Percentiles rank a stretch among this genome's conserved stretches.
Evolutionary conservation across 2,329 filamentous ascomycete species (phyloP).

Genomic region (Trichoderma breve): DNA sequence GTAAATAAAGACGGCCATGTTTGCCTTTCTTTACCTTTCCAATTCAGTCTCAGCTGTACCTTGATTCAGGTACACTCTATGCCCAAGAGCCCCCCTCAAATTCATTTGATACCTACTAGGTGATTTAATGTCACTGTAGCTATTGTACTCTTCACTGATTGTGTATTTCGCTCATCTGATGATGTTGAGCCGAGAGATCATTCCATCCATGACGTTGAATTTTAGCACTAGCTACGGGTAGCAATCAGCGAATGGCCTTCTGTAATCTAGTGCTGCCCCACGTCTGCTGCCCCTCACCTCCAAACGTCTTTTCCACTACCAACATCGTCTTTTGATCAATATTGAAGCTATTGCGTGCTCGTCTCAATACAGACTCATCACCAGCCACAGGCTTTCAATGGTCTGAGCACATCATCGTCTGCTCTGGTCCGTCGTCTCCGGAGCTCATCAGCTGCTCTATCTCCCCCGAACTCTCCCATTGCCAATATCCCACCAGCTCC

Average conservation of each 20-base stretch:
- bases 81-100: too few species aligned
- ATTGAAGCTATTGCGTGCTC: constrained; percentile 1
- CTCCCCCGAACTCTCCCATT: neutral
- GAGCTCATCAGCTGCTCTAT: neutral
- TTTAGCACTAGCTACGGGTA: neutral
- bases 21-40: neutral
- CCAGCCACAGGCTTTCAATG: neutral
- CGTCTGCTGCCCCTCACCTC: constrained; percentile 5
- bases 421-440: neutral
- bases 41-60: neutral
- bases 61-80: neutral
- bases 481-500: neutral
- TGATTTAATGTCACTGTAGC: neutral
- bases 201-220: neutral
- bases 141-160: neutral
- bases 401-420: neutral
- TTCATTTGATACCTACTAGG: too few species aligned
- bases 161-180: too few species aligned
- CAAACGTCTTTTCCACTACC: neutral
- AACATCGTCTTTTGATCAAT: neutral
- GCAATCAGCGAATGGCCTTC: neutral
- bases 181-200: neutral
- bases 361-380: neutral
- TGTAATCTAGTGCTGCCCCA: constrained; percentile 12
- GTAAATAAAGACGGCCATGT: neutral